Evolutionary conservation across 163 green algal species (phyloP).

Genomic region (Chlamydomonas reinhardtii): DNA sequence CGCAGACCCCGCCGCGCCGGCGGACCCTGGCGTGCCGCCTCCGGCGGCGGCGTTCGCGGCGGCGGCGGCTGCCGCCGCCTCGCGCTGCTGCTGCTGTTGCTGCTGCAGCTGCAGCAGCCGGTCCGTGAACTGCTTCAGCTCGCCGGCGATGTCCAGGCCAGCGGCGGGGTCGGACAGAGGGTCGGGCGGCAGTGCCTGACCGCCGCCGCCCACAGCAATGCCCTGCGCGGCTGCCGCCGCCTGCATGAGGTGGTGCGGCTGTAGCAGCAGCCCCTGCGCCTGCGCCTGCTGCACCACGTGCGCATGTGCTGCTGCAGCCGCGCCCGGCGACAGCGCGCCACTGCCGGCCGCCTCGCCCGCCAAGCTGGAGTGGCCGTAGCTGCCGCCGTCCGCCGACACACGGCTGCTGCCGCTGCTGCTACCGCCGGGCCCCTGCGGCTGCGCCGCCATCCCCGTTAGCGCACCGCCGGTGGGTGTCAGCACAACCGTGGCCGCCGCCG

Average conservation of each 20-base stretch:
- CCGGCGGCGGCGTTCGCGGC: too few relatives aligned
- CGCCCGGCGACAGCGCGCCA: neutral
- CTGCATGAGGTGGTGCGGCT: too few relatives aligned
- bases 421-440: neutral
- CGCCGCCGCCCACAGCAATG: neutral
- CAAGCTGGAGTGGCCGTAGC: neutral
- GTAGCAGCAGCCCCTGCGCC: neutral
- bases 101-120: constrained; percentile 45
- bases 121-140: constrained; percentile 52
- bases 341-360: neutral
- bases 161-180: constrained; percentile 10
- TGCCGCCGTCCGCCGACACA: neutral
- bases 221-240: neutral
- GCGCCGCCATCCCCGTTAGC: neutral
- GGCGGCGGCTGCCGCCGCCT: neutral
- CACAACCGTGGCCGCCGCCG: constrained; percentile 26
- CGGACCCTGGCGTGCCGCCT: too few relatives aligned
- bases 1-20: neutral
- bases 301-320: neutral
- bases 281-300: neutral
- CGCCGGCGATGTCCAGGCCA: constrained; percentile 35
- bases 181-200: neutral
- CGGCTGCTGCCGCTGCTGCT: constrained; percentile 10
- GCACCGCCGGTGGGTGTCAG: constrained; percentile 11
- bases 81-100: constrained; percentile 39